Conservation (phyloP, 2,329 filamentous ascomycete species). For the Penicillium verrucosum region DNA sequence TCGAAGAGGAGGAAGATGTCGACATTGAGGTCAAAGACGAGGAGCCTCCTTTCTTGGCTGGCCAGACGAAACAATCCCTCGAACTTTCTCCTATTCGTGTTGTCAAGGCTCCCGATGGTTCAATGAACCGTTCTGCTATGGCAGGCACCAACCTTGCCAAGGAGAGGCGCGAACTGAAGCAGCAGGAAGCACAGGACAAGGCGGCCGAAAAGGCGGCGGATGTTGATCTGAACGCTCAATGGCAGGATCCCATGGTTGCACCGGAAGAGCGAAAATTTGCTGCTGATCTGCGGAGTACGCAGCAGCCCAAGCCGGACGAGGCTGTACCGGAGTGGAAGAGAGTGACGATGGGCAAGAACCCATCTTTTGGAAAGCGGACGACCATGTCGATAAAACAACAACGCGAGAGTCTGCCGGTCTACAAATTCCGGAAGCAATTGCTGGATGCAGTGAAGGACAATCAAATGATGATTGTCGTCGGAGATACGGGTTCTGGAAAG, state of each 20-base stretch:
- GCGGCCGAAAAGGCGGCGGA: constrained; percentile 69
- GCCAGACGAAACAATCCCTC: constrained; percentile 93
- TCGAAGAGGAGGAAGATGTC: constrained; percentile 93
- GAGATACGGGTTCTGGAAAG: constrained; percentile 95
- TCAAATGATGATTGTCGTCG: constrained; percentile 91
- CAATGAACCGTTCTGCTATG: constrained; percentile 94
- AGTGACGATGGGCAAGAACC: constrained; percentile 73
- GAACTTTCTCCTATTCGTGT: constrained; percentile 94
- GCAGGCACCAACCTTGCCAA: constrained; percentile 83
- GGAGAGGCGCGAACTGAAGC: constrained; percentile 81
- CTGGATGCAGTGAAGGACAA: constrained; percentile 84
- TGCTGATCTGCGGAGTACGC: constrained; percentile 71
- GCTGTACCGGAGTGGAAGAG: constrained; percentile 90
- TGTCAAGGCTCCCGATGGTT: constrained; percentile 97
- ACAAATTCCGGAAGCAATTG: constrained; percentile 78
- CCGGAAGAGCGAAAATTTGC: constrained; percentile 86
- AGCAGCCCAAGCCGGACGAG: constrained; percentile 58
- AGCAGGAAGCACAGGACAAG: constrained; percentile 81
- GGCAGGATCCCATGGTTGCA: constrained; percentile 94
- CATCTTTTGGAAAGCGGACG: constrained; percentile 80
- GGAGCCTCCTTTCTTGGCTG: constrained; percentile 90
- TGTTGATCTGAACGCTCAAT: constrained; percentile 82
- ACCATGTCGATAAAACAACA: constrained; percentile 93
- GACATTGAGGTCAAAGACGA: constrained; percentile 97
- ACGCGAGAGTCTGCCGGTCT: constrained; percentile 84